phyloP scores from a whole-genome alignment of 805 yeast species.

The Starmerella kuoi region DNA sequence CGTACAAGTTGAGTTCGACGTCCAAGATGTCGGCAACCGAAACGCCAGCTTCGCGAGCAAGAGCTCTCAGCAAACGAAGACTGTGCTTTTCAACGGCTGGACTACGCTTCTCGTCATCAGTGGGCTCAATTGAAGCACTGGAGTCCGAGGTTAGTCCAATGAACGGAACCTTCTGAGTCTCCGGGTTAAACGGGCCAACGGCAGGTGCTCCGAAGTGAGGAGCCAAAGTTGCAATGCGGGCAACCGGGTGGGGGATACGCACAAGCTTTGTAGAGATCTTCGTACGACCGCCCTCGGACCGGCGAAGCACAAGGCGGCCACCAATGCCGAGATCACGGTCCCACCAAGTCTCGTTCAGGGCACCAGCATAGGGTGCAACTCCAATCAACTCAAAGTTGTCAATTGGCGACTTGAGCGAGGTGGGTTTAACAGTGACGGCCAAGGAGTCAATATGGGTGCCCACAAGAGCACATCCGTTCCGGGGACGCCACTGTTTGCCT shows the following conservation, averaged over 20 bases:
- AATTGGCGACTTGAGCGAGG: conserved; percentile 44
- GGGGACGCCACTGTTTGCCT: conserved; percentile 56
- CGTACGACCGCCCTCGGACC: conserved; percentile 24
- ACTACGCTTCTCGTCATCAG: conserved; percentile 52
- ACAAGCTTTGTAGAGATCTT: conserved; percentile 29
- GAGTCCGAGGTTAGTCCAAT: conserved; percentile 41
- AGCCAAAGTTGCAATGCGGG: conserved; percentile 72
- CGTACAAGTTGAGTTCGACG: conserved; percentile 67
- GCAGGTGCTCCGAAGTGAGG: conserved; percentile 74
- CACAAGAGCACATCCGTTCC: conserved; percentile 49
- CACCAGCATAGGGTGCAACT: conserved; percentile 73
- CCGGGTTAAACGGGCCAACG: conserved; percentile 59
- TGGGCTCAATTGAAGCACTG: conserved; percentile 29
- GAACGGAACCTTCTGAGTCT: conserved; percentile 72
- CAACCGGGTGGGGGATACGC: conserved; percentile 38
- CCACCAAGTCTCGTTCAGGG: conserved; percentile 45
- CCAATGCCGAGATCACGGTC: conserved; percentile 81
- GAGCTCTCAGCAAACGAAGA: conserved; percentile 51
- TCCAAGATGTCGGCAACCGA: conserved; percentile 51
- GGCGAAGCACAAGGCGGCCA: conserved; percentile 54
- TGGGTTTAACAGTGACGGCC: conserved; percentile 59
- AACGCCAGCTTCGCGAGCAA: conserved; percentile 49
- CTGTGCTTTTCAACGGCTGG: conserved; percentile 62
- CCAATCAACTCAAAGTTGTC: conserved; percentile 73
- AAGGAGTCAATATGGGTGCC: conserved; percentile 71